Evolutionary conservation across 2,329 filamentous ascomycete genomes (phyloP), one percentile per base, ranked within the genome.

Genomic region (Ceratocystis cacaofunesta): DNA sequence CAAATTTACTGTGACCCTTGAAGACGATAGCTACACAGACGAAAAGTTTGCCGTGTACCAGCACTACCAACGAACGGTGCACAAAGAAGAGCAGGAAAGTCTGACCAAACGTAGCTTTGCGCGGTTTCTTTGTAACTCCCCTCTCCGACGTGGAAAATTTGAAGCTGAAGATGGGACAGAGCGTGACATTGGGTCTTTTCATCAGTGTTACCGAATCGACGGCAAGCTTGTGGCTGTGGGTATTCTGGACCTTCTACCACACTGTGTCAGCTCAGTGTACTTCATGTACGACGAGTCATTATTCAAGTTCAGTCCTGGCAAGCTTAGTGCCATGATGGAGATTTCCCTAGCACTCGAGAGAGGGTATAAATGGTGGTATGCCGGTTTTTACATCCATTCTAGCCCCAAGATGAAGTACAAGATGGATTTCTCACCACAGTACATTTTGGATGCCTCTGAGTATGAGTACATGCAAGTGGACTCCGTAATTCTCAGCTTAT

Each of bases 321-420:
- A 92, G 73, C 75, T 92, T 4, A 85, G 87, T 44, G 89, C 89
- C 1, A 73, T 92, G 68, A 78, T 85, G 68, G 89, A 94, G 74
- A 87, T 89, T 68, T 78, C 84, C 0, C 73, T 94, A 32, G 86
- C 89, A 0, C 75, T 80, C 2, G 88, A 92, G 71, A 78, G 78
- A 5, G 85, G 83, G 0, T 91, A 92, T 70, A 76, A 80, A 55
- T 90, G 84, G 78, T 94, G 90, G 81, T 94, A 92, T 74, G 86
- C 81, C 5, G 85, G 89, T 5, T 92, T 85, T 74, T 94, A 92
- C 71, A 92, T 94, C 67, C 88, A 92, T 73, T 84, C 77, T 65
- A 92, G 89, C 71, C 79, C 82, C 64, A 94, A 94, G 77, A 92
- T 94, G 89, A 80, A 80, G 70, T 94, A 94, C 77, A 94, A 94